Evolutionary conservation across 2,329 filamentous ascomycete species (phyloP).

Genomic region (Diplocarpon rosae): DNA sequence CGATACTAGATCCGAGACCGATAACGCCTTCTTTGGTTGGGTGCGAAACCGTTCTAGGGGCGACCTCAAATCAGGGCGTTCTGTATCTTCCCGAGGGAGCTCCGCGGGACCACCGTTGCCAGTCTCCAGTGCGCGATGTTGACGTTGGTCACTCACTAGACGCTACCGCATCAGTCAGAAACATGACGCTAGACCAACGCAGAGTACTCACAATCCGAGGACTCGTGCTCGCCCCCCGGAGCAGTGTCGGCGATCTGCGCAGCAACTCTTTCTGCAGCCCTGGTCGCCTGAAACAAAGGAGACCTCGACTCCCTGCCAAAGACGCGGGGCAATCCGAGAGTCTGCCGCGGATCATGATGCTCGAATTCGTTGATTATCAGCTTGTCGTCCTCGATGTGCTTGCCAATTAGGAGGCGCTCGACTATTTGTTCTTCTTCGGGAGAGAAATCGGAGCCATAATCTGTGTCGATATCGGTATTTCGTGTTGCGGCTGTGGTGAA

Average conservation of each 20-base stretch:
- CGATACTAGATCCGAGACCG: constrained; percentile 78
- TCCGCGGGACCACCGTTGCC: constrained; percentile 1
- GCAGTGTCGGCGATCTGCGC: constrained; percentile 22
- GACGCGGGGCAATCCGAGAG: constrained; percentile 31
- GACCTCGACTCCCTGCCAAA: constrained; percentile 28
- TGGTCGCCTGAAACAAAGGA: constrained; percentile 23
- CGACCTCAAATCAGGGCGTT: constrained; percentile 35
- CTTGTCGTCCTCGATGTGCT: constrained; percentile 23
- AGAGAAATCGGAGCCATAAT: constrained; percentile 55
- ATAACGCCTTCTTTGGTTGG: constrained; percentile 66
- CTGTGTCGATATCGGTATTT: constrained; percentile 31
- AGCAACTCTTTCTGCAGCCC: constrained; percentile 20
- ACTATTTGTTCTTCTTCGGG: constrained; percentile 44
- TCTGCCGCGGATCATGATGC: constrained; percentile 25
- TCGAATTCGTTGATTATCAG: constrained; percentile 25
- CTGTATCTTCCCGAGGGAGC: background rate
- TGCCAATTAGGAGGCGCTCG: constrained; percentile 36
- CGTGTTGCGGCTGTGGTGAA: constrained; percentile 3
- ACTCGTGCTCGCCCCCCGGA: constrained; percentile 30
- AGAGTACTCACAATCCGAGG: constrained; percentile 41
- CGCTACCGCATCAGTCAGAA: constrained; percentile 54
- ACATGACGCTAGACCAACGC: constrained; percentile 9
- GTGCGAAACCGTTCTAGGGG: constrained; percentile 72
- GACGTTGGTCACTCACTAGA: constrained; percentile 40
- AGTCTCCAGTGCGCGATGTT: constrained; percentile 8